Conservation (phyloP, 2,329 filamentous ascomycete species). For the Colletotrichum sp. region DNA sequence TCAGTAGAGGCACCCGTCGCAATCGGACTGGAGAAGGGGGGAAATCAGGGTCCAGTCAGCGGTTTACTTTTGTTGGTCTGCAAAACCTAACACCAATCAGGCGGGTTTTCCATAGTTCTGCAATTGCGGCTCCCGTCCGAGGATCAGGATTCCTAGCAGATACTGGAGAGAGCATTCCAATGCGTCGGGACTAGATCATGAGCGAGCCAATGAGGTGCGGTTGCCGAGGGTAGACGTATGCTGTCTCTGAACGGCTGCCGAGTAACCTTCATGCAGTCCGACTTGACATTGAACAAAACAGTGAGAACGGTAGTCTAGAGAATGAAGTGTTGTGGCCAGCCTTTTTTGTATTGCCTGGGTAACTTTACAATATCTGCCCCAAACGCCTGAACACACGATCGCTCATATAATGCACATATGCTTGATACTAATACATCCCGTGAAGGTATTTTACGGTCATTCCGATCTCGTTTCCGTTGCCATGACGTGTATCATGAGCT, state of each 20-base stretch:
- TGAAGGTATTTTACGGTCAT: neutral
- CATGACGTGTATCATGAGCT: neutral
- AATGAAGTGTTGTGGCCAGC: neutral
- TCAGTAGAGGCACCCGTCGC: neutral
- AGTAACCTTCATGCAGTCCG: neutral
- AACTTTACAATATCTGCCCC: neutral
- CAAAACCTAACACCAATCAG: neutral
- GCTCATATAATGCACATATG: neutral
- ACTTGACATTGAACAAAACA: neutral
- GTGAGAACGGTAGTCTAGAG: neutral
- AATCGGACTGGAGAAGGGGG: neutral
- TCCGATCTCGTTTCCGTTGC: neutral
- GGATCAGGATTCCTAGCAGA: neutral
- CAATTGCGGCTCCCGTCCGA: neutral
- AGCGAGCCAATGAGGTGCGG: neutral
- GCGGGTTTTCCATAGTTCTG: neutral
- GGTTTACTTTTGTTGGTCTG: neutral
- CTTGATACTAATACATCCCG: neutral
- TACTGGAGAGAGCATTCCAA: neutral
- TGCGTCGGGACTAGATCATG: neutral
- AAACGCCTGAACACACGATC: neutral
- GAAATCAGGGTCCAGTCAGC: neutral
- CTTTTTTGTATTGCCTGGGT: neutral
- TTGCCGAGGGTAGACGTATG: neutral
- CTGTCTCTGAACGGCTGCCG: neutral